Conservation (phyloP, 805 yeast species). For the Danielozyma ontarioensis region DNA sequence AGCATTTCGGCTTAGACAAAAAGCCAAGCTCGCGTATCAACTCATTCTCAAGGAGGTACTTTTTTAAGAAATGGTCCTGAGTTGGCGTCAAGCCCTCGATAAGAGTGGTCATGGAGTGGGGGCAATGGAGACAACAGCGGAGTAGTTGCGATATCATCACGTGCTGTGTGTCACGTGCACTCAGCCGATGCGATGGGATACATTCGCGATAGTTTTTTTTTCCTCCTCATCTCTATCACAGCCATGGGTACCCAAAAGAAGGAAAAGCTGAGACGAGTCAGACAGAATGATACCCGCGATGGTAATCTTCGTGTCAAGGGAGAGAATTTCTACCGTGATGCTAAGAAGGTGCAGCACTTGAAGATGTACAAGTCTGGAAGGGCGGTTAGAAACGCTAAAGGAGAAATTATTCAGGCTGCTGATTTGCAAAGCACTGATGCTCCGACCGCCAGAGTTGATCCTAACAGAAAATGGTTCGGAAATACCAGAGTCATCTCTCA, state of each 20-base stretch:
- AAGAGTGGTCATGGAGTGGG: no score
- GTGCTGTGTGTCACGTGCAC: background rate
- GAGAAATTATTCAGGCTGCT: slow-evolving; percentile 85
- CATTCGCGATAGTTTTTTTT: background rate
- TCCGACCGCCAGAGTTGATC: slow-evolving; percentile 91
- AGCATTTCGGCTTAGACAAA: slow-evolving; percentile 55
- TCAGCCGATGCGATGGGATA: background rate
- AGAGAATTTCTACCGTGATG: slow-evolving; percentile 93
- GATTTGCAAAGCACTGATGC: slow-evolving; percentile 79
- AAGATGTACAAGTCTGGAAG: slow-evolving; percentile 92
- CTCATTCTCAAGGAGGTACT: slow-evolving; percentile 65
- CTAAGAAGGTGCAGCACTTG: slow-evolving; percentile 82
- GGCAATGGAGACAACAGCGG: no score
- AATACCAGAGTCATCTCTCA: slow-evolving; percentile 96
- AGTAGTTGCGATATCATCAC: no score
- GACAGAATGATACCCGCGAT: slow-evolving; percentile 77
- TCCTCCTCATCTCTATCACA: slow-evolving; percentile 1
- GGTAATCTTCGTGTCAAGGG: slow-evolving; percentile 94
- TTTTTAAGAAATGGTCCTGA: slow-evolving; percentile 84
- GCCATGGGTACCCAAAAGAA: slow-evolving; percentile 90
- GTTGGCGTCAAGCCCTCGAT: slow-evolving; percentile 45
- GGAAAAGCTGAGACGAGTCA: slow-evolving; percentile 79
- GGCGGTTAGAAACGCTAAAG: slow-evolving; percentile 79
- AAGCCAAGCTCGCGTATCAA: slow-evolving; percentile 56
- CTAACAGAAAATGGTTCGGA: slow-evolving; percentile 96